Evolutionary conservation across 441 rosid genomes (phyloP), one percentile per base, ranked within the genome.

Genomic region (Eugenia klotzschiana): DNA sequence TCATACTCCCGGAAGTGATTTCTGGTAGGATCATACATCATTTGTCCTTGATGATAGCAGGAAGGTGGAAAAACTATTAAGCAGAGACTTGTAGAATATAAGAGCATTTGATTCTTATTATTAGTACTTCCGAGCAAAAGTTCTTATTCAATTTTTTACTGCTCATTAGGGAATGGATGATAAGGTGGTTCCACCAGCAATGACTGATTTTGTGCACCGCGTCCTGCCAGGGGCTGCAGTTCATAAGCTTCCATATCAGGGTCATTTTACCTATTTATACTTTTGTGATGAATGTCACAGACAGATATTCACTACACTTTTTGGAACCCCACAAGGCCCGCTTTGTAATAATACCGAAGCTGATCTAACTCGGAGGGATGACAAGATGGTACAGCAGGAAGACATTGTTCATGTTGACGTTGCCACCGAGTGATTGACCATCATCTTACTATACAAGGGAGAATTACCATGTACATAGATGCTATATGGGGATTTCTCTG

Each of bases 201-300:
- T 91, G 95, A 92, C 93, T 5, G 95, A 91, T 85, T 92, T 90
- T 50, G 93, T 91, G 64, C 95, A 92, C 84, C 86, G 94, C 84
- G 64, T 91, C 86, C 89, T 93, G 37, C 94, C 95, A 1, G 92
- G 93, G 9, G 94, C 91, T 80, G 95, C 94, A 12, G 88, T 93
- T 80, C 95, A 93, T 86, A 93, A 93, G 84, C 91, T 93, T 26
- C 95, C 95, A 16, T 93, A 91, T 9, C 94, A 93, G 86, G 95
- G 95, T 40, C 95, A 93, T 81, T 93, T 87, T 87, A 93, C 94
- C 1, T 93, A 91, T 83, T 85, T 92, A 77, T 91, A 83, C 74
- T 93, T 92, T 43, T 92, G 95, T 6, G 89, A 92, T 52, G 94
- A 93, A 88, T 91, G 95, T 81, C 95, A 91, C 80, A 85, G 91